Evolutionary conservation across 2,329 filamentous ascomycete genomes (phyloP), one percentile per base, ranked within the genome.

Genomic region (Aspergillus sp.): DNA sequence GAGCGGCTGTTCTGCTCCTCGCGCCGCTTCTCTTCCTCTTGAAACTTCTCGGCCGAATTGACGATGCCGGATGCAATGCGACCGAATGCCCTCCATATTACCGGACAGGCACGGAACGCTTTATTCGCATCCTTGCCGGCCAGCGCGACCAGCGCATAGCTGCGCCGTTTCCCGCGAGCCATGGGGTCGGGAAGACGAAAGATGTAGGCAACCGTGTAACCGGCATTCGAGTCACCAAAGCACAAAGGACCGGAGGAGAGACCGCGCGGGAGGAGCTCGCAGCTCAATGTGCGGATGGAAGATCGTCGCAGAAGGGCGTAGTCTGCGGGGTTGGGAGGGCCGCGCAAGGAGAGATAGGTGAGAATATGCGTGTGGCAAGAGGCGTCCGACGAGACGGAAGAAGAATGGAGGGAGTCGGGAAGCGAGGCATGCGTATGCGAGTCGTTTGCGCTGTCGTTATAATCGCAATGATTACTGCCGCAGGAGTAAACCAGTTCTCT

Each of bases 161-260:
- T 83, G 56, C 84, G 80, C 59, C 81, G 78, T 59, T 82, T 80
- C 39, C 84, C 84, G 57, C 84, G 81, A 10, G 84, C 83, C 70
- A 84, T 80, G 16, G 83, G 82, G 65, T 86, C 84, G 14, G 82
- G 81, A 18, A 86, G 77, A 49, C 83, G 82, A 70, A 86, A 86
- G 46, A 85, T 79, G 67, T 85, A 86, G 47, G 84, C 83, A 55
- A 86, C 83, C 18, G 84, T 85, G 72, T 85, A 85, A 55, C 84
- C 84, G 6, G 81, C 78, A 20, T 77, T 77, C 0, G 81, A 76
- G 62, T 86, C 84, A 29, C 84, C 84, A 63, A 86, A 86, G 66
- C 81, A 84, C 51, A 86, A 73, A n/a, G 83, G 82, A 0, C 84
- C 84, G 6, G 83, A 84, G 0, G 83, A 81, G 46, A 84, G 80